Base-by-base conservation (phyloP, 2,329 filamentous ascomycete genomes). In the Xylaria sp. region DNA sequence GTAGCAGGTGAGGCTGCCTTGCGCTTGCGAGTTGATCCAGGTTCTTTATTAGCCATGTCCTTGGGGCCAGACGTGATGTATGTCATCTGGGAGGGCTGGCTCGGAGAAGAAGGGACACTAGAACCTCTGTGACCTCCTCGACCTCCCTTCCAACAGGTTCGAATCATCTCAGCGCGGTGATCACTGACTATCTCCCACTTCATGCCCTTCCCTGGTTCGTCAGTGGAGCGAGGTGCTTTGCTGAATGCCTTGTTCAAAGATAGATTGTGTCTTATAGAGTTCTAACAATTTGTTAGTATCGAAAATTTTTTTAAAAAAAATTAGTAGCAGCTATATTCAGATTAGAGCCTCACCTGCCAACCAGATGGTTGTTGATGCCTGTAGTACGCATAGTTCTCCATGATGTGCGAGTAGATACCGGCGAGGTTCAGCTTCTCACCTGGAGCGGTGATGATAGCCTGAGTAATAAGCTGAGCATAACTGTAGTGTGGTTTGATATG, bases 151-250 rank as follows among this genome's bases (percentile, higher is more conserved):
- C 81, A 85, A 1, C 85, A 85, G 69, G 90, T 92, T 74, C 91
- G 91, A 63, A 92, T 85, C 82, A 97, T 96, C 56, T 97, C 94
- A 17, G 97, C 92, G 51, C 90, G 88, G 67, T 89, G 86, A 66
- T 96, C 92, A 1, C 91, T 85, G 3, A 92, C 88, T 72, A 99
- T 94, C 77, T 94, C 92, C 95, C 95, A 99, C 75, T 98, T 98
- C 93, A 97, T 98, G 28, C 95, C 95, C 76, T 99, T 99, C 12
- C 95, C 95, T 21, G 95, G 95, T 75, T 99, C 95, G 70, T 98
- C 92, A 0, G 93, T 97, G 15, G 92, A 89, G 49, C 95, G 89
- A 2, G 95, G 91, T 8, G 97, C 91, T 77, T 99, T 99, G 70
- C 93, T 89, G 73, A 99, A 99, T 0, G 90, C 88, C 75, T 97